Percentiles rank a stretch among this genome's conserved stretches.
These are phyloP conservation scores for Mangifera indica DNA, from an alignment of 345 rosid species.

Conservation along the genomic window DNA sequence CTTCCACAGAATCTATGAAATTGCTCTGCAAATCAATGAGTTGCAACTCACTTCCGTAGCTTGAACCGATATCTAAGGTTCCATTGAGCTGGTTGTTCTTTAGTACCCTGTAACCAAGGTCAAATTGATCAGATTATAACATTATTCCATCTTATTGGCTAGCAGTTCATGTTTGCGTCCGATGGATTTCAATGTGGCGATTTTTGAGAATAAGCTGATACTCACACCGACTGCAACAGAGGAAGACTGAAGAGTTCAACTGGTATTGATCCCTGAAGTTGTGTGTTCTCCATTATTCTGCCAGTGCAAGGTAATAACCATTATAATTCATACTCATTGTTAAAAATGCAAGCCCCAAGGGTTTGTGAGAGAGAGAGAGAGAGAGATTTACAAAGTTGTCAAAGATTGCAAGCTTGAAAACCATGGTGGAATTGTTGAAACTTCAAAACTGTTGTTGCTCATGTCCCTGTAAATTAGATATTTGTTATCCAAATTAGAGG, in stretches of 20 bases:
- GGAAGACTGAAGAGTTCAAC: constrained; percentile 43
- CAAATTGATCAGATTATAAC: neutral
- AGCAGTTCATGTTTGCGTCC: neutral
- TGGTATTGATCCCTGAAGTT: constrained; percentile 56
- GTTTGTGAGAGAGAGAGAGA: neutral
- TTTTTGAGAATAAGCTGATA: neutral
- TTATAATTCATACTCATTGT: neutral
- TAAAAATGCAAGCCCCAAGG: neutral
- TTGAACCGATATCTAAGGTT: constrained; percentile 51
- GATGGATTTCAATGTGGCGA: neutral
- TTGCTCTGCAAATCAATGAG: constrained; percentile 58
- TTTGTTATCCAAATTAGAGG: neutral
- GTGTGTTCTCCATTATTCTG: constrained; percentile 66
- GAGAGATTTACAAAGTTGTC: constrained; percentile 62
- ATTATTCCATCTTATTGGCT: neutral
- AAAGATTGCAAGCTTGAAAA: constrained; percentile 38
- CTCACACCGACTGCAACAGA: constrained; percentile 68
- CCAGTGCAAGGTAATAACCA: neutral
- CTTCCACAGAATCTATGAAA: constrained; percentile 26
- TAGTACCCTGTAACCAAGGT: constrained; percentile 40
- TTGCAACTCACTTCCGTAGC: constrained; percentile 42
- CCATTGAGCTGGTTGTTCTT: constrained; percentile 49
- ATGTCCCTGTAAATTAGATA: constrained; percentile 54
- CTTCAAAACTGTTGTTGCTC: constrained; percentile 62
- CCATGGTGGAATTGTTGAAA: constrained; percentile 58